These are phyloP conservation scores for Teratosphaeria gauchensis DNA, from an alignment of 2,329 filamentous ascomycete species.

Conservation along the genomic window DNA sequence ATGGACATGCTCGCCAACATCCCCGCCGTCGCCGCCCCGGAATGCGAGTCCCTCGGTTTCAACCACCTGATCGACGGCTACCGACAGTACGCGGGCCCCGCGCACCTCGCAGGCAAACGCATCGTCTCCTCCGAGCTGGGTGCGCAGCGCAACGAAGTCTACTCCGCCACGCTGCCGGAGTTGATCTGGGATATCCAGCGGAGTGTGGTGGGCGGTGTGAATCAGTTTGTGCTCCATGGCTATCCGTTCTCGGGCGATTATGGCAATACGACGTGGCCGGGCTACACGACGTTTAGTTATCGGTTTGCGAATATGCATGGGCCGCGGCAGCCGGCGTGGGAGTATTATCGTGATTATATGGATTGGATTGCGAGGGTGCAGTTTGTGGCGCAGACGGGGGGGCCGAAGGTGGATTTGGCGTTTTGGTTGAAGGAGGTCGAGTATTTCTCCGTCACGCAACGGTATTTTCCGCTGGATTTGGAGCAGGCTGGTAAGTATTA, in stretches of 20 bases:
- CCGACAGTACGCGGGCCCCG: slow-evolving; percentile 26
- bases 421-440: slow-evolving; percentile 27
- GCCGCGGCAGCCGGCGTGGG: slow-evolving; percentile 34
- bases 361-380: slow-evolving; percentile 31
- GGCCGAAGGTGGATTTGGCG: slow-evolving; percentile 33
- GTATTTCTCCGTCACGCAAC: slow-evolving; percentile 2
- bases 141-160: slow-evolving; percentile 19
- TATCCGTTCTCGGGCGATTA: slow-evolving; percentile 34
- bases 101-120: slow-evolving; percentile 22
- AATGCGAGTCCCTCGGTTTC: slow-evolving; percentile 28
- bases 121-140: slow-evolving; percentile 28
- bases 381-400: slow-evolving; percentile 30
- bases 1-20: slow-evolving; percentile 26
- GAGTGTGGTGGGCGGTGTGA: slow-evolving; percentile 33
- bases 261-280: slow-evolving; percentile 41
- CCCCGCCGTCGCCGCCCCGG: slow-evolving; percentile 24
- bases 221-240: slow-evolving; percentile 38
- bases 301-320: slow-evolving; percentile 33
- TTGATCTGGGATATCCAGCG: slow-evolving; percentile 29
- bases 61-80: slow-evolving; percentile 23
- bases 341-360: slow-evolving; percentile 28
- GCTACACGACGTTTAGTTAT: slow-evolving; percentile 36
- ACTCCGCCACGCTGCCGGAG: slow-evolving; percentile 22
- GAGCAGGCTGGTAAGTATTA: slow-evolving; percentile 4
- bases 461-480: slow-evolving; percentile 18